Base-by-base conservation (phyloP, 2,329 filamentous ascomycete species). In the Rasamsonia emersonii region DNA sequence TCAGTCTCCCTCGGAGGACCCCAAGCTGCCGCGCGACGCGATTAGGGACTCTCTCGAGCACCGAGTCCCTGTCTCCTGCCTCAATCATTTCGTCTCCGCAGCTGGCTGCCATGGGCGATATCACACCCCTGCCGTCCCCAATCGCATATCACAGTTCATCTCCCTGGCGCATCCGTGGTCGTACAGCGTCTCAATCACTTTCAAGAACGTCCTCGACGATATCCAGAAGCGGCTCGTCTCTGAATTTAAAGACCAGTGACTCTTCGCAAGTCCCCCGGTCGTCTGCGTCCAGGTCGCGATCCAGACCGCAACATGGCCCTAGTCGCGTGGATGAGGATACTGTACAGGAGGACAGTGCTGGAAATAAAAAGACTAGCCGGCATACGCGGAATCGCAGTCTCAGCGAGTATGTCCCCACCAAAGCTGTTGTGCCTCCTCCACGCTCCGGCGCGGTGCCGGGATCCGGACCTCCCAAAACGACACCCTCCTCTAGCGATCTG, bases 341-440 rank as follows among this genome's bases (percentile, higher is more conserved):
- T 10, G 14, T 38, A 43, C 18, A 40, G 43, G 14, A 38, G 39
- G 20, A 40, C 44, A 33, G 33, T 43, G 36, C 30, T 50, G 31
- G 27, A 9, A 23, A 50, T 18, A 57, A 57, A 11, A 41, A 41
- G 8, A 46, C 46, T 21, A 46, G 43, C 34, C 56, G 45, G 9
- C 82, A 85, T 54, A 65, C 67, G 9, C 74, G 83, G 37, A 86
- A 91, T 54, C 73, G 88, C 46, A 95, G 88, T 57, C 65, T 91
- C 16, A 94, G 86, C 62, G 88, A 95, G 43, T 94, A 93, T 56
- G 71, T 77, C 0, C 86, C 86, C 2, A 82, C 91, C 33, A 64
- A 74, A 4, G 65, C 80, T 42, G 69, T 77, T 25, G 71, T 82
- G 30, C 70, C 79, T 1, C 82, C 77, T 49, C 62, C 65, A 18